Conservation (phyloP, 2,329 filamentous ascomycete species). For the Pochonia chlamydosporia region DNA sequence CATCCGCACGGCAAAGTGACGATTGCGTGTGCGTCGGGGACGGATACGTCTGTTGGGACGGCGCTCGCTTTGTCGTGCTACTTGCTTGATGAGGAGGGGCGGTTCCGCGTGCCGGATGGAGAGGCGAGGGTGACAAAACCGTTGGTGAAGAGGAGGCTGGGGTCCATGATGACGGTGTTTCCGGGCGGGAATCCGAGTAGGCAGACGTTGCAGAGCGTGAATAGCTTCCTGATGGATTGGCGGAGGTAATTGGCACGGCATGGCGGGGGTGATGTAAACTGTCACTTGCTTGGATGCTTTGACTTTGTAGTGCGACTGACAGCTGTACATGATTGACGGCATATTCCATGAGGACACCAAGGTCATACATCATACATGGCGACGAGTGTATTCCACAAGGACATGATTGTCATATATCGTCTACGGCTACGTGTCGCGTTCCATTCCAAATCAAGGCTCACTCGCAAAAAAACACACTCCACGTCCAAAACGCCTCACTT, state of each 20-base stretch:
- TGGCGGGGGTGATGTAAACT: too few relatives aligned
- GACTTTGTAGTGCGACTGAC: too few relatives aligned
- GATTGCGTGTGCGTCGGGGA: slow-evolving; percentile 70
- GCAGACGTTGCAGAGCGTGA: slow-evolving; percentile 83
- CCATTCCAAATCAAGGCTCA: not conserved
- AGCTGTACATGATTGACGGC: too few relatives aligned
- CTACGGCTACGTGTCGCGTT: too few relatives aligned
- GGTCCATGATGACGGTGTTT: slow-evolving; percentile 74
- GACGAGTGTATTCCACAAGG: too few relatives aligned
- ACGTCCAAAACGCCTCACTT: not conserved
- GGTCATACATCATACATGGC: too few relatives aligned
- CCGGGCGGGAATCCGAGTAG: slow-evolving; percentile 79
- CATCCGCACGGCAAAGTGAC: slow-evolving; percentile 31
- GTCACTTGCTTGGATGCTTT: too few relatives aligned
- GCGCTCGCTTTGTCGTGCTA: slow-evolving; percentile 72
- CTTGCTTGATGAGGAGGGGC: slow-evolving; percentile 61
- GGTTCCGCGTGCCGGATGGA: slow-evolving; percentile 18
- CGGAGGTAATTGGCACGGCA: slow-evolving; percentile 26
- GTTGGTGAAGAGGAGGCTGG: slow-evolving; percentile 69
- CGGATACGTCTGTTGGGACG: slow-evolving; percentile 73
- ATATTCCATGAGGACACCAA: too few relatives aligned
- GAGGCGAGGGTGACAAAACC: slow-evolving; percentile 57
- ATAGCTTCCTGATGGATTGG: slow-evolving; percentile 75
- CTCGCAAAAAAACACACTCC: not conserved
- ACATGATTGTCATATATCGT: too few relatives aligned